Evolutionary conservation across 2,329 filamentous ascomycete genomes (phyloP).

Genomic region (Trichoderma endophyticum): DNA sequence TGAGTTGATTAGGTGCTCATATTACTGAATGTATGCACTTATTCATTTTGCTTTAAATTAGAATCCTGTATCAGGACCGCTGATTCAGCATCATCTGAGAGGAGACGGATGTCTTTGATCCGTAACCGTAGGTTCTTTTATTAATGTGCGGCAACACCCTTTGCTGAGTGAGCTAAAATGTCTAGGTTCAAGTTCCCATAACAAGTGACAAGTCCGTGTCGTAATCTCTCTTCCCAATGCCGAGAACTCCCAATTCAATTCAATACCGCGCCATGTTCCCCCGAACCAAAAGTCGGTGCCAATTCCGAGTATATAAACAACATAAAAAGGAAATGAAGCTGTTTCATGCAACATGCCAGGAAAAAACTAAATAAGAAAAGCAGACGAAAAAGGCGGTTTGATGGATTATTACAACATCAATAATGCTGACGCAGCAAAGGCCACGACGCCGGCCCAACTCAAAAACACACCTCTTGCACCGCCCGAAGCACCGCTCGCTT

Average conservation of each 20-base stretch:
- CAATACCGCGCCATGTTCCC: neutral
- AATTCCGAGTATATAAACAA: neutral
- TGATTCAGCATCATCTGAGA: neutral
- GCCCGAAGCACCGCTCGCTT: conserved; percentile 27
- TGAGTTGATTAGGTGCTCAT: no score
- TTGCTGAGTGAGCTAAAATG: conserved; percentile 6
- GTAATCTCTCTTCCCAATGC: neutral
- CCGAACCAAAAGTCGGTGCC: neutral
- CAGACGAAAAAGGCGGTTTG: neutral
- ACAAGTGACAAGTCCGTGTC: neutral
- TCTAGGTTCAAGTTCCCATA: neutral
- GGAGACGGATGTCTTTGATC: neutral
- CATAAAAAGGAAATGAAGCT: neutral
- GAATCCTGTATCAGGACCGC: neutral
- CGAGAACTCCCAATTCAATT: conserved; percentile 9
- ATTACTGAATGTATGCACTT: no score
- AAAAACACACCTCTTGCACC: neutral
- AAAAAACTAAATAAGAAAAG: neutral
- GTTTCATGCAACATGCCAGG: neutral
- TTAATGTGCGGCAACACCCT: neutral
- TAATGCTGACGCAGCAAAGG: conserved; percentile 23
- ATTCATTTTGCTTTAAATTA: neutral
- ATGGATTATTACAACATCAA: neutral
- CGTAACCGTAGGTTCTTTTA: neutral
- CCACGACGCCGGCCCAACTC: conserved; percentile 20